These are phyloP conservation scores for Trichoderma sp. DNA, from an alignment of 2,329 filamentous ascomycete species.

Conservation along the genomic window DNA sequence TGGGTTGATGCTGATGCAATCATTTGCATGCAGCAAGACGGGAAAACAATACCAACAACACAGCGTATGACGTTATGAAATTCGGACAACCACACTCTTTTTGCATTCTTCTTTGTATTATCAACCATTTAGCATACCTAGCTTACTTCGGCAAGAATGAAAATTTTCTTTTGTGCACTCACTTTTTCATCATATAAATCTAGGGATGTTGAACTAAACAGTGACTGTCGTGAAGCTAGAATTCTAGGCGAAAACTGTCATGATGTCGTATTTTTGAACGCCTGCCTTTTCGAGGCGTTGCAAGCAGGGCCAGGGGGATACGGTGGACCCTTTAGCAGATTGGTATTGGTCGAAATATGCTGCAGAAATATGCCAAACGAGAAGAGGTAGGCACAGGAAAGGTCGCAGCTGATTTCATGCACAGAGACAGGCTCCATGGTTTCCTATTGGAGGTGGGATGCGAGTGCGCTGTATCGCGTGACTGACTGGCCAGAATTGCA, in stretches of 20 bases:
- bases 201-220: background rate
- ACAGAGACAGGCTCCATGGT: constrained; percentile 8
- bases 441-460: constrained; percentile 3
- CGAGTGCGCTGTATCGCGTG: background rate
- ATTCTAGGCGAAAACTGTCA: background rate
- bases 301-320: background rate
- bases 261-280: background rate
- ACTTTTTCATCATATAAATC: background rate
- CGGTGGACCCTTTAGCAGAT: constrained; percentile 23
- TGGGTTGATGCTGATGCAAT: constrained; percentile 27
- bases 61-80: constrained; percentile 6
- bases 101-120: constrained; percentile 15
- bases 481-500: constrained; percentile 1
- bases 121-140: constrained; percentile 14
- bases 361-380: constrained; percentile 39
- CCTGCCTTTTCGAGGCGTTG: constrained; percentile 7
- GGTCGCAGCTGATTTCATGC: constrained; percentile 29
- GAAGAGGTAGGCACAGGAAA: constrained; percentile 36
- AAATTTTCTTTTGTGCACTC: constrained; percentile 6
- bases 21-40: background rate
- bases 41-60: constrained; percentile 7
- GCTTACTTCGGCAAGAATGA: constrained; percentile 9
- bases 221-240: background rate
- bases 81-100: constrained; percentile 17
- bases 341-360: constrained; percentile 32